Evolutionary conservation across 1,284 basidiomycete genomes (phyloP).

Genomic region (Takashimella tepidaria): DNA sequence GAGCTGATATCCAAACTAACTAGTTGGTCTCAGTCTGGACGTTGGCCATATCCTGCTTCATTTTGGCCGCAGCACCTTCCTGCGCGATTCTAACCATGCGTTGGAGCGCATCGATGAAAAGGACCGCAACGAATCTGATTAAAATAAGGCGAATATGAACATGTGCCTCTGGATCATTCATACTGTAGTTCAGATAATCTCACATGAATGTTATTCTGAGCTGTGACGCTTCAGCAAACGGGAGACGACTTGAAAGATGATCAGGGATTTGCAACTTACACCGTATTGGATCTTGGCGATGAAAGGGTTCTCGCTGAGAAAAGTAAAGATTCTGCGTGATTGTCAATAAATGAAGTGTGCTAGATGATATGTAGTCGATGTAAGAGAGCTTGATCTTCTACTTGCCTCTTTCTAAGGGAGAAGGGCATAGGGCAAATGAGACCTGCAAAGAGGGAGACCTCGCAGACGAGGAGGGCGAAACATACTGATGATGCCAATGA

Average conservation of each 20-base stretch:
- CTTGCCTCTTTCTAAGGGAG: constrained; percentile 45
- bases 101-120: constrained; percentile 73
- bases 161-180: too few species aligned
- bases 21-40: constrained; percentile 72
- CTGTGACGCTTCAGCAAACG: too few species aligned
- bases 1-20: constrained; percentile 49
- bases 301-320: constrained; percentile 49
- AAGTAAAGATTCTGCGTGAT: constrained; percentile 46
- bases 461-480: constrained; percentile 45
- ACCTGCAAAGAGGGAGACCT: constrained; percentile 42
- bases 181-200: too few species aligned
- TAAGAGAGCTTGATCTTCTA: too few species aligned
- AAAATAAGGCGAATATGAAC: too few species aligned
- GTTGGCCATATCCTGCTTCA: constrained; percentile 58
- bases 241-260: too few species aligned
- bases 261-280: constrained; percentile 24
- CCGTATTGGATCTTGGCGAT: constrained; percentile 54
- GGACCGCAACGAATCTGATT: constrained; percentile 73
- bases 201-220: constrained; percentile 94
- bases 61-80: constrained; percentile 60
- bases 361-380: too few species aligned
- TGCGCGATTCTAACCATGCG: constrained; percentile 80
- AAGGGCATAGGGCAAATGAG: constrained; percentile 49
- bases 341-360: too few species aligned
- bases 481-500: constrained; percentile 42